A percentile compares a stretch with the other conserved stretches of the same genome.
These are phyloP conservation scores for Dactylonectria estremocensis DNA, from an alignment of 2,329 filamentous ascomycete species.

Conservation along the genomic window DNA sequence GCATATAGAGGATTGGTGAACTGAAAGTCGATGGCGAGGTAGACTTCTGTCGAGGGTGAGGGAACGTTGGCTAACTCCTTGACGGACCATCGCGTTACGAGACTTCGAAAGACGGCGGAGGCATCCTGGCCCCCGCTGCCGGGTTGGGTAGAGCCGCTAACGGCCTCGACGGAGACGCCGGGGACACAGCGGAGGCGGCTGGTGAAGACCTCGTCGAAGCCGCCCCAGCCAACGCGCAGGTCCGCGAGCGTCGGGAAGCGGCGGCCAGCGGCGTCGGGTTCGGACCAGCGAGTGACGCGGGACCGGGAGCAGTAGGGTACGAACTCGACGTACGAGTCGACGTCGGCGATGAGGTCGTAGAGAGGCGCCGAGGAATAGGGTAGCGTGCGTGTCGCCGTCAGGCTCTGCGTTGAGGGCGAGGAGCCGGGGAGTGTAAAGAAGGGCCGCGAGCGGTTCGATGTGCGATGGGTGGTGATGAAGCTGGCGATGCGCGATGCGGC, in stretches of 20 bases:
- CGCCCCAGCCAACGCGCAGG: slow-evolving; percentile 88
- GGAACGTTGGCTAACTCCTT: slow-evolving; percentile 56
- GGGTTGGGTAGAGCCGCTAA: slow-evolving; percentile 71
- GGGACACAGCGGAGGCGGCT: slow-evolving; percentile 85
- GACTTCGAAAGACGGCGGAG: slow-evolving; percentile 74
- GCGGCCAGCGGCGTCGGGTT: slow-evolving; percentile 63
- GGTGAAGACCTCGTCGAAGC: slow-evolving; percentile 87
- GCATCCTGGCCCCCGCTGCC: slow-evolving; percentile 59
- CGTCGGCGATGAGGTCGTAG: slow-evolving; percentile 90
- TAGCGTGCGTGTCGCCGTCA: slow-evolving; percentile 82
- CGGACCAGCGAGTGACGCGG: slow-evolving; percentile 82
- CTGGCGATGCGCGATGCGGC: slow-evolving; percentile 32
- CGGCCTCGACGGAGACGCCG: slow-evolving; percentile 80
- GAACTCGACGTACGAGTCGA: slow-evolving; percentile 87
- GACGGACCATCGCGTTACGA: slow-evolving; percentile 80
- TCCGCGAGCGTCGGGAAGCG: slow-evolving; percentile 82
- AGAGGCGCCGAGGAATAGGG: slow-evolving; percentile 80
- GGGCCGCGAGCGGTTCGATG: slow-evolving; percentile 49
- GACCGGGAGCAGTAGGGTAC: slow-evolving; percentile 91
- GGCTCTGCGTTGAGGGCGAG: slow-evolving; percentile 66
- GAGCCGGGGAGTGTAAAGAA: slow-evolving; percentile 55
- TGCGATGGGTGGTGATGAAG: slow-evolving; percentile 37
- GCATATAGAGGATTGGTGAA: slow-evolving; percentile 93
- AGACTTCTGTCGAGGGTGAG: slow-evolving; percentile 74
- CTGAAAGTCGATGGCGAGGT: slow-evolving; percentile 83